Evolutionary conservation across 495 filamentous ascomycete species (phyloP), one percentile per base, ranked within the genome.

Genomic region (Xylaria sp.): DNA sequence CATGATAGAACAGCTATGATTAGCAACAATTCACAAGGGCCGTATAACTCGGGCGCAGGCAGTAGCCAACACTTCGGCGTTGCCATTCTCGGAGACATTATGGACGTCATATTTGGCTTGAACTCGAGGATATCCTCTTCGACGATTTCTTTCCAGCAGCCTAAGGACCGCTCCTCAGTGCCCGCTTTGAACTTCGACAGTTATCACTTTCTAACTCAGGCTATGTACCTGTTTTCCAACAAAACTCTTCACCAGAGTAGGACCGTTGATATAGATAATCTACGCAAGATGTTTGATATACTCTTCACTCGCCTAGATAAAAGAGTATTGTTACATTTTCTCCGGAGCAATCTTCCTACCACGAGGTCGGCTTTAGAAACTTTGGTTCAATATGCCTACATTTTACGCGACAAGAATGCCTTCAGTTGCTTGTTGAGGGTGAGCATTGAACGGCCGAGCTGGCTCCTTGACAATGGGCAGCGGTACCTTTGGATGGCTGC

Each of bases 161-260:
- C 14, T 26, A 21, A 5, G 17, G 14, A 64, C 35, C 8, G 41
- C 8, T 63, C 55, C 4, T 67, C 61, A 29, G 17, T 31, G 9
- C 67, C 62, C 50, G 26, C 67, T 1, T 43, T 59, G 55, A 65
- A 72, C 26, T 65, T 70, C 17, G 63, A 61, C 29, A 17, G 15
- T 19, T 70, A 70, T 37, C 2, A 70, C 50, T 63, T 66, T 41
- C 41, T 72, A 6, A n/a, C 55, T 14, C 46, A 48, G 12, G 67
- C 61, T 53, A 44, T 70, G 9, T 70, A 72, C 62, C 61, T 64
- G 1, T 48, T 72, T 1, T 72, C 70, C 1, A 75, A 75, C 33
- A 48, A 65, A 1, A 43, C 69, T 0, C 31, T 12, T 52, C 6
- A 9, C 3, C 14, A 24, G 46, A 15, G 3, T 17, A 33, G n/a